Conservation (phyloP, 495 filamentous ascomycete genomes). For the Thozetella sp. region DNA sequence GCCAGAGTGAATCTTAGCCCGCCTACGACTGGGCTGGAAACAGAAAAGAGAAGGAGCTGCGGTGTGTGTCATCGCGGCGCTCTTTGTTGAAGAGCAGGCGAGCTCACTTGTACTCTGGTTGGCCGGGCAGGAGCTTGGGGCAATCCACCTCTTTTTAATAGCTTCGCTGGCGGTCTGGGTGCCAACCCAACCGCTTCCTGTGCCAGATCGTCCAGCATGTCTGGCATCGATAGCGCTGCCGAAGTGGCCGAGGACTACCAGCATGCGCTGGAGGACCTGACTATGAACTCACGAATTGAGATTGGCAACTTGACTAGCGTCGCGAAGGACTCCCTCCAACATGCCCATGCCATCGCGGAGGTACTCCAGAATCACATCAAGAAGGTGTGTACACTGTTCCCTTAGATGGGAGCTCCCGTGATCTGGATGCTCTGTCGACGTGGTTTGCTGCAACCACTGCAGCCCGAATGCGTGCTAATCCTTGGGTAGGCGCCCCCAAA, state of each 20-base stretch:
- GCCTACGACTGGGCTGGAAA: not conserved
- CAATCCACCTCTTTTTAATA: not conserved
- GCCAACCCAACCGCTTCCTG: not conserved
- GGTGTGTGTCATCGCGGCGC: not conserved
- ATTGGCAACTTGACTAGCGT: slow-evolving; percentile 96
- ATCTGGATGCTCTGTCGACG: slow-evolving; percentile 4
- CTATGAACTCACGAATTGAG: slow-evolving; percentile 84
- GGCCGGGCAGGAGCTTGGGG: not conserved
- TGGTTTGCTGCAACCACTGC: not conserved
- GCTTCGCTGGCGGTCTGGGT: not conserved
- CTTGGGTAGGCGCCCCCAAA: slow-evolving; percentile 70
- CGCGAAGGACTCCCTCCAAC: slow-evolving; percentile 92
- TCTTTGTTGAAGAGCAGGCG: not conserved
- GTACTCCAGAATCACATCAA: slow-evolving; percentile 90
- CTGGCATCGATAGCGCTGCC: slow-evolving; percentile 70
- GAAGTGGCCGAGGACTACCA: slow-evolving; percentile 96
- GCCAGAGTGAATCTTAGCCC: not conserved
- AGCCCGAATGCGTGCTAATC: slow-evolving; percentile 11
- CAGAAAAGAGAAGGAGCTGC: not conserved
- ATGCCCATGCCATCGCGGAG: slow-evolving; percentile 88
- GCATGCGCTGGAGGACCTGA: slow-evolving; percentile 88
- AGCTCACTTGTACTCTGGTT: not conserved
- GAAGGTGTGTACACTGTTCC: slow-evolving; percentile 65
- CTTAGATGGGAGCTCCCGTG: slow-evolving; percentile 5
- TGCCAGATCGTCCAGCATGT: slow-evolving; percentile 54